Conservation (phyloP, 139 green algal species). For the Zygnema cylindricum region DNA sequence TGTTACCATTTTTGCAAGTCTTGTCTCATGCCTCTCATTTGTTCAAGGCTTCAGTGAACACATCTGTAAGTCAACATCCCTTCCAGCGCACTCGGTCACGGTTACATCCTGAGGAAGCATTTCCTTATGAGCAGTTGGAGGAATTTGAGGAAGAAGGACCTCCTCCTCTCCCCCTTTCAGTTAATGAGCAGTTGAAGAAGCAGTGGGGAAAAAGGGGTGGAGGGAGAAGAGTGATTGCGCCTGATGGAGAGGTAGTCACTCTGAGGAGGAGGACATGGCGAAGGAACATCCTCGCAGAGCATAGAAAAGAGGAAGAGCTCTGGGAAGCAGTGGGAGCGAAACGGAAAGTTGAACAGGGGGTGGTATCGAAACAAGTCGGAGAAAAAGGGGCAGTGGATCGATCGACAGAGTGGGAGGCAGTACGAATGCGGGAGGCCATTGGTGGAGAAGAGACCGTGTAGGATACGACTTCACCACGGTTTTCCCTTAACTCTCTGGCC, state of each 20-base stretch:
- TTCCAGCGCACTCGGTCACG: conserved; percentile 10
- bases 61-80: background rate
- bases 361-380: background rate
- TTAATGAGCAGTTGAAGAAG: background rate
- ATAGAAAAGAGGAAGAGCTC: background rate
- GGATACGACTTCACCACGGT: no score
- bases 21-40: conserved; percentile 14
- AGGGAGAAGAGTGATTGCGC: conserved; percentile 12
- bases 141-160: background rate
- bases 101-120: conserved; percentile 22
- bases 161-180: background rate
- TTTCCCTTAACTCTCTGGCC: no score
- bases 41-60: conserved; percentile 6
- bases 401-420: conserved; percentile 12
- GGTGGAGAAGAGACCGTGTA: background rate
- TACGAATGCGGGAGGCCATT: background rate
- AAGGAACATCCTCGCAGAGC: conserved; percentile 16
- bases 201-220: conserved; percentile 21
- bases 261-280: conserved; percentile 15
- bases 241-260: conserved; percentile 30
- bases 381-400: background rate
- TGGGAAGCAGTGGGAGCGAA: background rate
- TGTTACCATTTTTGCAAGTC: conserved; percentile 38
- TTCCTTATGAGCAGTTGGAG: conserved; percentile 14
- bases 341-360: background rate